Evolutionary conservation across 176 grass and related monocot genomes (phyloP).

Genomic region (Musa beccarii): DNA sequence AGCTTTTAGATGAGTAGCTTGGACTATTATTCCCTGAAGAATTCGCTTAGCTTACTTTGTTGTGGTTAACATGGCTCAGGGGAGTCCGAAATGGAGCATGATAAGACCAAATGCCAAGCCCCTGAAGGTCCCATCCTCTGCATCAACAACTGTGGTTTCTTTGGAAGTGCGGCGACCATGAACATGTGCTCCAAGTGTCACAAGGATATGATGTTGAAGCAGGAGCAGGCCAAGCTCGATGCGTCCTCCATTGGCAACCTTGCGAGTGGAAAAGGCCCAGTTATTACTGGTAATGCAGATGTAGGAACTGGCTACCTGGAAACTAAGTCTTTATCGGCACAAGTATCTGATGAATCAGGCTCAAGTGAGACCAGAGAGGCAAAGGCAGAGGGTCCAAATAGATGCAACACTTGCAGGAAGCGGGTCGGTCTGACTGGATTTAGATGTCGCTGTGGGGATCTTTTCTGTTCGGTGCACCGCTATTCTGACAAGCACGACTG

Average conservation of each 20-base stretch:
- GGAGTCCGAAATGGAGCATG: constrained; percentile 37
- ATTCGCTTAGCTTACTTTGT: too few relatives aligned
- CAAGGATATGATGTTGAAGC: constrained; percentile 8
- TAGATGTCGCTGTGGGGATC: constrained; percentile 51
- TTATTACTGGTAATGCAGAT: neutral
- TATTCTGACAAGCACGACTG: constrained; percentile 46
- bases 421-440: constrained; percentile 51
- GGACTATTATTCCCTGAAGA: too few relatives aligned
- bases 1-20: too few relatives aligned
- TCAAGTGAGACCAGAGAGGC: constrained; percentile 3
- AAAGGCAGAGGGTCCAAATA: constrained; percentile 23
- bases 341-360: neutral
- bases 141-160: constrained; percentile 60
- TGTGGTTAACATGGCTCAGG: constrained; percentile 4
- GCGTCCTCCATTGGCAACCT: constrained; percentile 2
- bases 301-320: neutral
- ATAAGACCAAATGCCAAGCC: constrained; percentile 38
- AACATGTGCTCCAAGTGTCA: constrained; percentile 65
- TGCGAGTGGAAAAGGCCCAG: neutral
- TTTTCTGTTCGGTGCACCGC: constrained; percentile 47
- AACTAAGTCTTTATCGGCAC: neutral
- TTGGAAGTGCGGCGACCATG: constrained; percentile 40
- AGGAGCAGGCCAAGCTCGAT: constrained; percentile 19
- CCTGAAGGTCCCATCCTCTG: constrained; percentile 46
- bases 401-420: constrained; percentile 43